These are phyloP conservation scores for Arabidopsis thaliana DNA, from an alignment of 345 rosid genomes.

Conservation along the genomic window DNA sequence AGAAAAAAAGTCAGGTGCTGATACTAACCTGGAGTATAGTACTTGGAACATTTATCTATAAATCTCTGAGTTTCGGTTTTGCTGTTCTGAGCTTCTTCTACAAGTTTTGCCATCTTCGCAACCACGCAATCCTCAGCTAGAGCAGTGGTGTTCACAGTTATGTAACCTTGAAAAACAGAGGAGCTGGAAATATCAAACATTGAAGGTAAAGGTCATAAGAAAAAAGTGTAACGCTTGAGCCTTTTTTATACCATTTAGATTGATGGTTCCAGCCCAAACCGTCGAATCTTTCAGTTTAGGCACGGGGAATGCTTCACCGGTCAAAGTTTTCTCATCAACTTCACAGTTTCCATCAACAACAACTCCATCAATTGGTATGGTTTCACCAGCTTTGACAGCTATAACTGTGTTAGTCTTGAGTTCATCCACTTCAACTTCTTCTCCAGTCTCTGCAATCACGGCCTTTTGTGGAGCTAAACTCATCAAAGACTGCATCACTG, in stretches of 20 bases:
- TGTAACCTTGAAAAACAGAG: conserved; percentile 56
- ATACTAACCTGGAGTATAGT: conserved; percentile 80
- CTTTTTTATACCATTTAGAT: conserved; percentile 63
- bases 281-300: conserved; percentile 66
- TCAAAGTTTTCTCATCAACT: conserved; percentile 88
- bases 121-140: conserved; percentile 87
- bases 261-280: conserved; percentile 96
- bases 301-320: conserved; percentile 91
- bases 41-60: conserved; percentile 73
- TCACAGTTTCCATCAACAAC: conserved; percentile 86
- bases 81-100: conserved; percentile 94
- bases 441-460: conserved; percentile 79
- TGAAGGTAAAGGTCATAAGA: background rate
- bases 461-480: conserved; percentile 85
- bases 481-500: conserved; percentile 84
- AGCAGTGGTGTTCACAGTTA: conserved; percentile 73
- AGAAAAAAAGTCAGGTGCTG: background rate
- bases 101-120: conserved; percentile 87
- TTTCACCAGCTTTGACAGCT: conserved; percentile 87
- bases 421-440: conserved; percentile 71
- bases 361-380: conserved; percentile 88
- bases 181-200: conserved; percentile 15
- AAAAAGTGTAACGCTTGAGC: background rate
- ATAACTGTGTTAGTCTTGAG: conserved; percentile 71
- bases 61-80: conserved; percentile 76